Conservation (phyloP, 1,284 basidiomycete genomes). For the Cystobasidium sp. region DNA sequence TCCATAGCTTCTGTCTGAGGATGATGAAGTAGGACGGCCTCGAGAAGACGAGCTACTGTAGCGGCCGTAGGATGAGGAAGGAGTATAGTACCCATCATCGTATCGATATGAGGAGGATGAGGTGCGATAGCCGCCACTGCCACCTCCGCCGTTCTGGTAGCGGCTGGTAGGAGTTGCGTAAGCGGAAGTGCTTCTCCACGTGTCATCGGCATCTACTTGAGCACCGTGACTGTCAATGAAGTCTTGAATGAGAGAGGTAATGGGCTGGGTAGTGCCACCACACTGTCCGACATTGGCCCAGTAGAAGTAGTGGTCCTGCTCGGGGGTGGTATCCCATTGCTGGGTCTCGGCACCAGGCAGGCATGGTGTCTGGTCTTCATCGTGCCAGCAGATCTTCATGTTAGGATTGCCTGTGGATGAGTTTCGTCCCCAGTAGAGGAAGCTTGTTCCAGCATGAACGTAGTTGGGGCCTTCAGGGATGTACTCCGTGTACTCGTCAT, state of each 20-base stretch:
- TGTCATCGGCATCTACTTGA: conserved; percentile 26
- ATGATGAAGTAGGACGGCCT: neutral
- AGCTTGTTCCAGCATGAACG: conserved; percentile 39
- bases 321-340: conserved; percentile 18
- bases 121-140: neutral
- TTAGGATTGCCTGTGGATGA: conserved; percentile 37
- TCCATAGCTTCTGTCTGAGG: conserved; percentile 2
- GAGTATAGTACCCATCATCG: neutral
- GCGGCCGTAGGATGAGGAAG: neutral
- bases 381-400: conserved; percentile 45
- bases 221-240: conserved; percentile 37
- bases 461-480: conserved; percentile 42
- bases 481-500: conserved; percentile 42
- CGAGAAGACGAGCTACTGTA: conserved; percentile 16
- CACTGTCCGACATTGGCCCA: conserved; percentile 42
- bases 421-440: conserved; percentile 44
- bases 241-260: conserved; percentile 20
- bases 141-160: conserved; percentile 1
- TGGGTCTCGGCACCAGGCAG: conserved; percentile 22
- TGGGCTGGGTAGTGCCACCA: conserved; percentile 22
- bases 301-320: conserved; percentile 41
- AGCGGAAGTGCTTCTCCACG: conserved; percentile 15
- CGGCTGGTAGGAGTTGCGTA: conserved; percentile 5
- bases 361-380: conserved; percentile 32
- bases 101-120: conserved; percentile 1